Evolutionary conservation across 306 rosid genomes (phyloP).

Genomic region (Oemleria cerasiformis): DNA sequence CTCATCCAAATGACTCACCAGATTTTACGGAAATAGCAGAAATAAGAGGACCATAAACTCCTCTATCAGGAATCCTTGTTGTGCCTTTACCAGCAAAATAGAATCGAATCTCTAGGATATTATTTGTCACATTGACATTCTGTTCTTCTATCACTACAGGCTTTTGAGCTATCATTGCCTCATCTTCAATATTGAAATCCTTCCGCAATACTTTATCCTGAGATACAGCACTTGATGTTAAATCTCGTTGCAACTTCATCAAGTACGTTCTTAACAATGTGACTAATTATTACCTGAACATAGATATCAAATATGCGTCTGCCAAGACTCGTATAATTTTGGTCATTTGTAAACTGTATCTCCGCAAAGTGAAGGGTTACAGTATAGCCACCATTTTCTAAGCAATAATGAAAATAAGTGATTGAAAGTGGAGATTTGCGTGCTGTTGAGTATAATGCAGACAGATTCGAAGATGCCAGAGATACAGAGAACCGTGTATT

Average conservation of each 20-base stretch:
- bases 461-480: conserved; percentile 35
- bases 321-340: conserved; percentile 50
- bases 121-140: conserved; percentile 40
- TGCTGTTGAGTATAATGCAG: conserved; percentile 50
- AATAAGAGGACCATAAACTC: conserved; percentile 68
- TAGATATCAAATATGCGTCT: conserved; percentile 59
- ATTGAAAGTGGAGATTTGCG: conserved; percentile 57
- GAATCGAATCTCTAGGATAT: conserved; percentile 57
- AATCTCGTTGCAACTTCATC: conserved; percentile 16
- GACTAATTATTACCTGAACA: conserved; percentile 58
- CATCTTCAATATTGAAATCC: conserved; percentile 56
- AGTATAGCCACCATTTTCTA: conserved; percentile 62
- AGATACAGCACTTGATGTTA: conserved; percentile 15
- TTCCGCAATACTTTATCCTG: conserved; percentile 47
- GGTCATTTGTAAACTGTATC: conserved; percentile 54
- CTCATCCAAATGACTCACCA: conserved; percentile 35
- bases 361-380: conserved; percentile 64
- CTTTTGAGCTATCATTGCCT: conserved; percentile 38
- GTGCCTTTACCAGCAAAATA: conserved; percentile 63
- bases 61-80: conserved; percentile 54
- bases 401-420: conserved; percentile 67
- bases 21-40: conserved; percentile 67
- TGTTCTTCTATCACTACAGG: conserved; percentile 29
- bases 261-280: not conserved
- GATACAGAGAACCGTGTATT: conserved; percentile 35